Conservation (phyloP, 805 yeast species). For the Zygoascus bituminiphila region DNA sequence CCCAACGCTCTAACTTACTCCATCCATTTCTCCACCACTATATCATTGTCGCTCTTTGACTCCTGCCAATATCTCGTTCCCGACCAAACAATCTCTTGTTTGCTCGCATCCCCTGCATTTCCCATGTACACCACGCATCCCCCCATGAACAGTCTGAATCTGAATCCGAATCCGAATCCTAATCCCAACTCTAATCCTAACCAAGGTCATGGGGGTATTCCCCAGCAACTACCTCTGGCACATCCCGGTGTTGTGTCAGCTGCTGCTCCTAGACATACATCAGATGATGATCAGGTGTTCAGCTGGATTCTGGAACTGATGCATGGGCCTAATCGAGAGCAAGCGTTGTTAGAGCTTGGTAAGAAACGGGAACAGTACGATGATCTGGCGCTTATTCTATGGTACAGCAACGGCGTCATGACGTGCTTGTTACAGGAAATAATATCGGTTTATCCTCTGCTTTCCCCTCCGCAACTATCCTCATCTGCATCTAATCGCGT, state of each 20-base stretch:
- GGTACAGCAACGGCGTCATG: constrained; percentile 98
- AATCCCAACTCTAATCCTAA: too few species aligned
- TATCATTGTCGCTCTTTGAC: too few species aligned
- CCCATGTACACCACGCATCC: not conserved
- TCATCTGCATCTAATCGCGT: constrained; percentile 88
- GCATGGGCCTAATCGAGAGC: constrained; percentile 85
- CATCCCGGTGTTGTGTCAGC: not conserved
- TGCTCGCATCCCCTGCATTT: too few species aligned
- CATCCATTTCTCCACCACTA: too few species aligned
- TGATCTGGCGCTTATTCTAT: constrained; percentile 82
- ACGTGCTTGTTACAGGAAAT: constrained; percentile 84
- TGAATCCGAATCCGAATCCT: too few species aligned
- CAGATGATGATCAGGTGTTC: constrained; percentile 72
- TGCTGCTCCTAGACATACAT: constrained; percentile 8
- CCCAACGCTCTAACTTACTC: too few species aligned
- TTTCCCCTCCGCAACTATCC: constrained; percentile 78
- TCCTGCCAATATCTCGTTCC: too few species aligned
- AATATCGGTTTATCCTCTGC: constrained; percentile 77
- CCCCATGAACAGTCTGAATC: too few species aligned
- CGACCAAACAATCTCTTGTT: too few species aligned
- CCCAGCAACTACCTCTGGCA: not conserved
- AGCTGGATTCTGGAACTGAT: constrained; percentile 86
- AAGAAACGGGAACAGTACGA: constrained; percentile 92
- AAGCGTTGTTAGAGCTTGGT: constrained; percentile 85
- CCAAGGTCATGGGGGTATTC: not conserved